Conservation (phyloP, 1,284 basidiomycete genomes). For the Ganoderma multipileum region DNA sequence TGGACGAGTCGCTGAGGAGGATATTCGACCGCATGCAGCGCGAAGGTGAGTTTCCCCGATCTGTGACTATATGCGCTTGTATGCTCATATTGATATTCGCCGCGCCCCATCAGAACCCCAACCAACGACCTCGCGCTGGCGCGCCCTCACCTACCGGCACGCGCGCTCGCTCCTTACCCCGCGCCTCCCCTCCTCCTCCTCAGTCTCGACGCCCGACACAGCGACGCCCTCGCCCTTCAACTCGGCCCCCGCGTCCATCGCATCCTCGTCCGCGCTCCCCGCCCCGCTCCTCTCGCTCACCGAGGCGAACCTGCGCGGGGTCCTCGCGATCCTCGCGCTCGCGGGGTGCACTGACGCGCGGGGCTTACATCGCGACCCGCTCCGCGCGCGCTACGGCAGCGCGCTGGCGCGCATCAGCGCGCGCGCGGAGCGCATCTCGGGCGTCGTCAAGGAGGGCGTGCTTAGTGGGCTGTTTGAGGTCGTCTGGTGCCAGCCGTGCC, state of each 20-base stretch:
- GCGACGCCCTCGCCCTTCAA: constrained; percentile 34
- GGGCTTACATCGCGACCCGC: constrained; percentile 39
- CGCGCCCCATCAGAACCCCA: constrained; percentile 46
- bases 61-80: neutral
- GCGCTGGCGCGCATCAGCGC: constrained; percentile 39
- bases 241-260: constrained; percentile 29
- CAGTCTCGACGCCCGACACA: constrained; percentile 29
- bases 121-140: constrained; percentile 47
- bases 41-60: constrained; percentile 35
- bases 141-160: constrained; percentile 44
- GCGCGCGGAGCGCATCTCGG: constrained; percentile 40
- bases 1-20: constrained; percentile 40
- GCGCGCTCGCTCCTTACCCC: constrained; percentile 37
- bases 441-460: constrained; percentile 42
- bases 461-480: constrained; percentile 45
- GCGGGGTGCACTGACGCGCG: constrained; percentile 43
- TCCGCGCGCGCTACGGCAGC: constrained; percentile 40
- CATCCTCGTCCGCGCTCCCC: constrained; percentile 26
- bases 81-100: constrained; percentile 1
- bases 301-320: constrained; percentile 41
- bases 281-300: constrained; percentile 26
- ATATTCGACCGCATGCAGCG: constrained; percentile 46
- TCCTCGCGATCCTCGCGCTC: constrained; percentile 44
- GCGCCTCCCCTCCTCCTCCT: constrained; percentile 16
- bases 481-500: constrained; percentile 32